Percentiles rank a stretch among this genome's conserved stretches.
Evolutionary conservation across 2,329 filamentous ascomycete genomes (phyloP).

Genomic region (Ophiognomonia clavigignenti-juglandacearum): DNA sequence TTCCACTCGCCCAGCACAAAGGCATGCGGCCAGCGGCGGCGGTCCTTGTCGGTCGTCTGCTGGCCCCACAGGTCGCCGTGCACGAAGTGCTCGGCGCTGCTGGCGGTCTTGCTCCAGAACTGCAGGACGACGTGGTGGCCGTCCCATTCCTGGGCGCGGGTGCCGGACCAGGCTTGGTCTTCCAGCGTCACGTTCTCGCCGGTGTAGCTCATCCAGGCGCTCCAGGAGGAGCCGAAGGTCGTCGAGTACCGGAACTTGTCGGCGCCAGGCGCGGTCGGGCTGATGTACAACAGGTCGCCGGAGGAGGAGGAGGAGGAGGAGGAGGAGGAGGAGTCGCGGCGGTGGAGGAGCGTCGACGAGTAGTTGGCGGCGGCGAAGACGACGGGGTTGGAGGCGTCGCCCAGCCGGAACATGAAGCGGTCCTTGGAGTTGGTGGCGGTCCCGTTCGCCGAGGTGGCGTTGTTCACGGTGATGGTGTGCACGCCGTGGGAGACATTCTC

Average conservation of each 20-base stretch:
- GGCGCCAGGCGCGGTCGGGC: constrained; percentile 57
- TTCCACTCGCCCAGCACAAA: constrained; percentile 60
- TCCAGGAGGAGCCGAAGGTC: constrained; percentile 57
- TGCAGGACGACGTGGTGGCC: constrained; percentile 45
- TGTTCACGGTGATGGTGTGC: constrained; percentile 52
- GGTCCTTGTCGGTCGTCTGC: constrained; percentile 30
- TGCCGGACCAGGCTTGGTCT: constrained; percentile 52
- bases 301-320: too few species aligned
- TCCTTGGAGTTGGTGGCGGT: constrained; percentile 48
- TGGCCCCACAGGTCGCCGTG: constrained; percentile 46
- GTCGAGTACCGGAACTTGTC: constrained; percentile 58
- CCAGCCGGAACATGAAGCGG: constrained; percentile 57
- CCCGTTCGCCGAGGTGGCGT: constrained; percentile 39
- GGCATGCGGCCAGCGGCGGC: constrained; percentile 59
- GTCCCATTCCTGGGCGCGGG: constrained; percentile 5
- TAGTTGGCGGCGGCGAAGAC: constrained; percentile 57
- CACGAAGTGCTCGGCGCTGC: constrained; percentile 56
- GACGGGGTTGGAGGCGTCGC: constrained; percentile 52
- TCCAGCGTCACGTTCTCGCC: constrained; percentile 42
- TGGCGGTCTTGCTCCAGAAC: constrained; percentile 56
- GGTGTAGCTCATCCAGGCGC: constrained; percentile 52
- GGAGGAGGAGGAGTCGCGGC: constrained; percentile 25
- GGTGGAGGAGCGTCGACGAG: constrained; percentile 44
- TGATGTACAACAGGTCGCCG: constrained; percentile 39
- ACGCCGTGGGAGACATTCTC: constrained; percentile 56